Evolutionary conservation across 441 rosid genomes (phyloP).

Genomic region (Croton setiger): DNA sequence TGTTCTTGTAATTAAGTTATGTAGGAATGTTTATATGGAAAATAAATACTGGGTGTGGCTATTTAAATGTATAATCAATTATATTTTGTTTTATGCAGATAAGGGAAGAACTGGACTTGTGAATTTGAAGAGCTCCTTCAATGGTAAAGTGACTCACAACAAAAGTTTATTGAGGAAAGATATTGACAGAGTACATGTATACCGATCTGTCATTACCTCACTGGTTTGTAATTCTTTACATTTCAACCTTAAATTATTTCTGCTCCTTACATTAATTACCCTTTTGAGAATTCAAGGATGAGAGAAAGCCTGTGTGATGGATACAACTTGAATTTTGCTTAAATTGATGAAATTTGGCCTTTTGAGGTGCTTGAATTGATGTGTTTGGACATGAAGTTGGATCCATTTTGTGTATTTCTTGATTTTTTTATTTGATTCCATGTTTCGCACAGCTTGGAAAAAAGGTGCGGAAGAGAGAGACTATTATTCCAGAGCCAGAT

Average conservation of each 20-base stretch:
- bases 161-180: constrained; percentile 25
- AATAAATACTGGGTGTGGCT: background rate
- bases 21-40: background rate
- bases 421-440: constrained; percentile 2
- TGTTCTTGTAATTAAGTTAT: background rate
- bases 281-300: no score
- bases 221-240: constrained; percentile 35
- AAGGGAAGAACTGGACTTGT: constrained; percentile 28
- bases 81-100: constrained; percentile 32
- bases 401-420: background rate
- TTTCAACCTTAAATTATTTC: constrained; percentile 1
- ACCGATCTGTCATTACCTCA: constrained; percentile 29
- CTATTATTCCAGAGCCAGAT: constrained; percentile 68
- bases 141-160: constrained; percentile 26
- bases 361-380: background rate
- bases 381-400: constrained; percentile 11
- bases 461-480: constrained; percentile 46
- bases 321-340: background rate
- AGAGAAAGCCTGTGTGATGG: no score
- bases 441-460: constrained; percentile 55
- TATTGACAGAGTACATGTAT: constrained; percentile 17
- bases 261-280: background rate
- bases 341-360: background rate
- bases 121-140: constrained; percentile 35
- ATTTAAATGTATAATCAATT: constrained; percentile 1